These are phyloP conservation scores for Neoboletus brunneissimus DNA, from an alignment of 768 basidiomycete species.

Conservation along the genomic window DNA sequence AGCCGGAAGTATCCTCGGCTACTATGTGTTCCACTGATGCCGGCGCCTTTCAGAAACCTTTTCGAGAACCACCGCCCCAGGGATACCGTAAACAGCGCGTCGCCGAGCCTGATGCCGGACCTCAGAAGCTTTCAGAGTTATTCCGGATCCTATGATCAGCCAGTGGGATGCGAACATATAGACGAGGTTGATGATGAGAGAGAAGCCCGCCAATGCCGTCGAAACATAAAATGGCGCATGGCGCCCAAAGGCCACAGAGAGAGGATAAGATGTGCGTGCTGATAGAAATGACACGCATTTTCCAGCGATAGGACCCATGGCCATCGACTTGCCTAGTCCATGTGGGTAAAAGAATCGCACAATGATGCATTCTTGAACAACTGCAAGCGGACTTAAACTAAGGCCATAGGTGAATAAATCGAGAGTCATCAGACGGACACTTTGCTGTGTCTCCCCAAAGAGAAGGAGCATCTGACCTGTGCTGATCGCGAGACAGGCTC, in stretches of 20 bases:
- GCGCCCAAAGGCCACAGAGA: slow-evolving; percentile 63
- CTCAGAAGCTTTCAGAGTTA: slow-evolving; percentile 64
- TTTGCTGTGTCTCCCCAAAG: slow-evolving; percentile 56
- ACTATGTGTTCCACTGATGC: too few species aligned
- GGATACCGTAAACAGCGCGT: slow-evolving; percentile 42
- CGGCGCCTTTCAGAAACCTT: slow-evolving; percentile 64
- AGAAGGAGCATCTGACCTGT: slow-evolving; percentile 67
- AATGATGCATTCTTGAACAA: slow-evolving; percentile 83
- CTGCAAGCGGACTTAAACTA: slow-evolving; percentile 75
- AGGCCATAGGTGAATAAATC: slow-evolving; percentile 81
- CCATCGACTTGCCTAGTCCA: slow-evolving; percentile 73
- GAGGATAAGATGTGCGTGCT: slow-evolving; percentile 71
- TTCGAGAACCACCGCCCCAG: slow-evolving; percentile 61
- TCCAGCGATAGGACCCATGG: slow-evolving; percentile 79
- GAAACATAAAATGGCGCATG: slow-evolving; percentile 75
- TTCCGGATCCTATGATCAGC: slow-evolving; percentile 58
- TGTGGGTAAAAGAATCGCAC: slow-evolving; percentile 77
- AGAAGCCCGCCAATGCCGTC: slow-evolving; percentile 59
- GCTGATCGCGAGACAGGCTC: slow-evolving; percentile 7
- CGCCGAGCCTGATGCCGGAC: slow-evolving; percentile 52
- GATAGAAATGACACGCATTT: slow-evolving; percentile 77
- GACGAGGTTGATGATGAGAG: slow-evolving; percentile 64
- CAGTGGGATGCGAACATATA: slow-evolving; percentile 65
- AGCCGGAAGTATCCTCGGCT: too few species aligned
- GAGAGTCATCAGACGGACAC: slow-evolving; percentile 66